A percentile compares a stretch with the other conserved stretches of the same genome.
phyloP scores from a whole-genome alignment of 306 rosid species.

The Hylodesmum podocarpum region DNA sequence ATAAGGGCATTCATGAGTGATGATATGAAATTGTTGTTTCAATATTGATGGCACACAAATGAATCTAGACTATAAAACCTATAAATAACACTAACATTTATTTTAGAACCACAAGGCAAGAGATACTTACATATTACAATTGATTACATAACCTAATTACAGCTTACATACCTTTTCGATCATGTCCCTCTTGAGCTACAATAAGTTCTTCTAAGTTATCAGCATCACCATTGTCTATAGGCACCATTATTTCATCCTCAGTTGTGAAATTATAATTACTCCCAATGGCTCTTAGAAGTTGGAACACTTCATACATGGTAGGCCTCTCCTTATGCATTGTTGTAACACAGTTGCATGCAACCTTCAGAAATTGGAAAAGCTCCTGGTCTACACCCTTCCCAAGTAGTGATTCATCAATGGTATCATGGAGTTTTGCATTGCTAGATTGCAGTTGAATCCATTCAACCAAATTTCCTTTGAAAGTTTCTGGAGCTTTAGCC shows the following conservation, averaged over 20 bases:
- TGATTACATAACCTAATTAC: slow-evolving; percentile 21
- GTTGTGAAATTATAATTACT: slow-evolving; percentile 61
- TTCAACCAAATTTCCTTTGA: slow-evolving; percentile 82
- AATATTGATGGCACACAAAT: slow-evolving; percentile 11
- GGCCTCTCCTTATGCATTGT: slow-evolving; percentile 79
- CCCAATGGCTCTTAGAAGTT: slow-evolving; percentile 89
- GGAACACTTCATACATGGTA: slow-evolving; percentile 91
- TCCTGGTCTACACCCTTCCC: slow-evolving; percentile 72
- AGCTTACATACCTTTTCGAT: slow-evolving; percentile 26
- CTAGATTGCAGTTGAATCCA: slow-evolving; percentile 60
- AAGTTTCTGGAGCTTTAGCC: slow-evolving; percentile 70
- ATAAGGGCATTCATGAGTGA: neutral
- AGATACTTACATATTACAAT: slow-evolving; percentile 29
- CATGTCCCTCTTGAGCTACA: slow-evolving; percentile 54
- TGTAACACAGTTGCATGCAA: slow-evolving; percentile 73
- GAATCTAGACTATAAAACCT: slow-evolving; percentile 20
- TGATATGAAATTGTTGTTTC: slow-evolving; percentile 19
- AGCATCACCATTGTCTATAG: slow-evolving; percentile 44
- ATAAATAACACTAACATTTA: slow-evolving; percentile 25
- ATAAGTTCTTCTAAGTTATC: slow-evolving; percentile 69
- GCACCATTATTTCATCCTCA: slow-evolving; percentile 64
- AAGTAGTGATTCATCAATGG: slow-evolving; percentile 59
- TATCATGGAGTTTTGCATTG: slow-evolving; percentile 50
- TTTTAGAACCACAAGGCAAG: slow-evolving; percentile 15
- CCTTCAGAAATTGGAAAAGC: slow-evolving; percentile 78